Conservation (phyloP, 169 alveolate species). For the Cryptosporidium meleagridis region DNA sequence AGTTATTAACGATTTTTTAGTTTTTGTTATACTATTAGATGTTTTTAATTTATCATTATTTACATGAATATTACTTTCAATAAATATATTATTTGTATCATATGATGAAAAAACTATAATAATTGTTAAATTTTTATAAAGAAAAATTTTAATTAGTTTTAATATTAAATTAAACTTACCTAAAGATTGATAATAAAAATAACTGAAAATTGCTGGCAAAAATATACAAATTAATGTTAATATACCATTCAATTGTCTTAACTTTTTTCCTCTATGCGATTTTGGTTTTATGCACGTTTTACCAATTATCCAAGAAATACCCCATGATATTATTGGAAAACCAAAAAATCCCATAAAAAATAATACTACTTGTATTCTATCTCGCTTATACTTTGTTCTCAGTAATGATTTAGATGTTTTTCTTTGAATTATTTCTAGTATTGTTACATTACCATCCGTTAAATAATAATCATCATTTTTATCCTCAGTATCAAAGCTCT, state of each 20-base stretch:
- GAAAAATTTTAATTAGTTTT: not conserved
- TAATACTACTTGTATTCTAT: constrained; percentile 34
- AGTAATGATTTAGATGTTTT: constrained; percentile 44
- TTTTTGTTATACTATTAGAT: not conserved
- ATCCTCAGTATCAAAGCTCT: not conserved
- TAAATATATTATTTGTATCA: constrained; percentile 11
- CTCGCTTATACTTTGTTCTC: constrained; percentile 29
- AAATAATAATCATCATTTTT: not conserved
- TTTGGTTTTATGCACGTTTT: constrained; percentile 27
- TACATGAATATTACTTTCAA: not conserved
- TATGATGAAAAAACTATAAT: not conserved
- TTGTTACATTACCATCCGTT: not conserved
- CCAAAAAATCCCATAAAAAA: constrained; percentile 62
- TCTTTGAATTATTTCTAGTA: constrained; percentile 34
- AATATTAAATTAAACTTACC: constrained; percentile 39
- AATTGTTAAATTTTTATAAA: not conserved
- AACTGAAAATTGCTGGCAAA: not conserved
- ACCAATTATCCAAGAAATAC: constrained; percentile 57
- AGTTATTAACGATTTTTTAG: not conserved
- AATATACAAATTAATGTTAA: constrained; percentile 28
- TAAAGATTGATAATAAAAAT: constrained; percentile 27
- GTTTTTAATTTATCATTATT: not conserved
- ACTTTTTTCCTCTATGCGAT: constrained; percentile 49
- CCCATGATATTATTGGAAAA: constrained; percentile 56
- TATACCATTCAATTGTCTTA: constrained; percentile 62